Conservation (phyloP, 108 stramenopile species). For the Nitzschia inconspicua region DNA sequence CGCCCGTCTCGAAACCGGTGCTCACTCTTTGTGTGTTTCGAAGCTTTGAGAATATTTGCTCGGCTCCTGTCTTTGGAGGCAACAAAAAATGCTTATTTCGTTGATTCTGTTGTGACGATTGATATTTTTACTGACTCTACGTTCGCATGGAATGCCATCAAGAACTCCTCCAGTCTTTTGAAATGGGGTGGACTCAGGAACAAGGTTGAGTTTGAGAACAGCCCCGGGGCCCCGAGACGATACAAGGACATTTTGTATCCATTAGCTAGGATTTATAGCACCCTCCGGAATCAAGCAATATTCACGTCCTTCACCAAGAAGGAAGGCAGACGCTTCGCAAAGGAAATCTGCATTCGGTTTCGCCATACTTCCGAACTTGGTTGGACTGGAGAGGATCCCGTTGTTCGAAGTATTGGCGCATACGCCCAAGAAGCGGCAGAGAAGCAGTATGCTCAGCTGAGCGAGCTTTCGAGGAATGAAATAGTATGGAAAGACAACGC, state of each 20-base stretch:
- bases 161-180: conserved; percentile 22
- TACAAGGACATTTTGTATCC: conserved; percentile 53
- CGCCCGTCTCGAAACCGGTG: conserved; percentile 48
- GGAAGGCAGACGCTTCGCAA: background rate
- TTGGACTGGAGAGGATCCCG: background rate
- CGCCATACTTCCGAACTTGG: conserved; percentile 21
- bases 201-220: conserved; percentile 29
- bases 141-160: conserved; percentile 40
- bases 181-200: conserved; percentile 25
- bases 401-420: conserved; percentile 11
- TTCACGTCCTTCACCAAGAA: conserved; percentile 4
- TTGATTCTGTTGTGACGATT: conserved; percentile 19
- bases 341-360: conserved; percentile 26
- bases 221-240: conserved; percentile 9
- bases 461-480: too few species aligned
- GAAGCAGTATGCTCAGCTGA: conserved; percentile 32
- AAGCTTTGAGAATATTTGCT: conserved; percentile 35
- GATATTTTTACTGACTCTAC: conserved; percentile 45
- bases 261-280: conserved; percentile 34
- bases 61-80: conserved; percentile 13
- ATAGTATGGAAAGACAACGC: too few species aligned
- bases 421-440: conserved; percentile 31
- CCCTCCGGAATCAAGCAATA: conserved; percentile 28
- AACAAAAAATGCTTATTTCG: conserved; percentile 1
- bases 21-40: conserved; percentile 36